Evolutionary conservation across 2,329 filamentous ascomycete species (phyloP).

Genomic region (Apiospora rasikravindrae): DNA sequence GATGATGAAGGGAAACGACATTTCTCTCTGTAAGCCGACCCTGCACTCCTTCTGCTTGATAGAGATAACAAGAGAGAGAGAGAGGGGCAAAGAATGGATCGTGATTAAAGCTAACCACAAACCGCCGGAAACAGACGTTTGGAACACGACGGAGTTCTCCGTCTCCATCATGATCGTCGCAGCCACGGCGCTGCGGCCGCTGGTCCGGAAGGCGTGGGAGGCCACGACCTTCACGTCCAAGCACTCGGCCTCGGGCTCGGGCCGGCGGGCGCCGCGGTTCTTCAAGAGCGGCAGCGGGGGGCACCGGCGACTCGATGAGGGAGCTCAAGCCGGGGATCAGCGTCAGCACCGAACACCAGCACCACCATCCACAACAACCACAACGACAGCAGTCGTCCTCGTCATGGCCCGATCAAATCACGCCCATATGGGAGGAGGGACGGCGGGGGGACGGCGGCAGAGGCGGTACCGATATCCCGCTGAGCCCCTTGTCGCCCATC

Average conservation of each 20-base stretch:
- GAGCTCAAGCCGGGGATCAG: not conserved
- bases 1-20: slow-evolving; percentile 23
- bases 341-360: not conserved
- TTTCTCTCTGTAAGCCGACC: slow-evolving; percentile 21
- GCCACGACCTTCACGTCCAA: not conserved
- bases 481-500: not conserved
- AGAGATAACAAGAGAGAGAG: too few relatives aligned
- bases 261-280: not conserved
- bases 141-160: slow-evolving; percentile 22
- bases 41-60: not conserved
- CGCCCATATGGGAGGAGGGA: not conserved
- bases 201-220: slow-evolving; percentile 18
- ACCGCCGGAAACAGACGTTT: slow-evolving; percentile 19
- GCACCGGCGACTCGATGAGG: not conserved
- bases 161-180: slow-evolving; percentile 24
- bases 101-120: not conserved
- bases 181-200: slow-evolving; percentile 23
- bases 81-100: too few relatives aligned
- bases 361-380: not conserved
- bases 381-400: not conserved
- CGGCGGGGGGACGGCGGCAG: not conserved
- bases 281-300: slow-evolving; percentile 4
- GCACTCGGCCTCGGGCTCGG: not conserved
- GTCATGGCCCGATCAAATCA: not conserved
- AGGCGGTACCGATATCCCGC: not conserved